Base-by-base conservation (phyloP, 495 filamentous ascomycete species). In the Aspergillus sclerotioniger region DNA sequence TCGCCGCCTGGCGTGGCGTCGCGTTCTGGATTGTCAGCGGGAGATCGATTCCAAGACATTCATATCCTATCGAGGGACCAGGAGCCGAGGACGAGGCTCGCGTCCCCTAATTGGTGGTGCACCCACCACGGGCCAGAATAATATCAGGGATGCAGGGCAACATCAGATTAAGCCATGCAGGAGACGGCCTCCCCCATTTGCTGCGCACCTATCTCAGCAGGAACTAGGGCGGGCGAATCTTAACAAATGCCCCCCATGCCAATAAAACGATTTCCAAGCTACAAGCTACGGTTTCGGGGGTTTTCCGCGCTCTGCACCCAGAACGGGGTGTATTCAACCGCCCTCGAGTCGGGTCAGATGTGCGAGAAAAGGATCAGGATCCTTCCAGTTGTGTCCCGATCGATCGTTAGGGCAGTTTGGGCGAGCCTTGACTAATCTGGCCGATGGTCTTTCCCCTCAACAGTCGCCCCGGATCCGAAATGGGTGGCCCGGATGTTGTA, bases 41-140 rank as follows among this genome's bases (percentile, higher is more conserved):
- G 37, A 49, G 46, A 49, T n/a, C 28, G 28, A 25, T n/a, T 49
- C 46, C 46, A 49, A 49, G 46, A 49, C 46, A 28, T 25, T 25
- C 25, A 25, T n/a, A n/a, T 3, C 25, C 25, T 49, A 49, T 49
- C 46, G 21, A 28, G 46, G 10, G 46, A 10, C 29, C 15, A 16
- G 16, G 47, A 16, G 19, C 47, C 47, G 47, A 50, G 13, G 15
- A 28, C 25, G 25, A 16, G 17, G 31, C 47, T n/a, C 37, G n/a
- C 37, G 37, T 3, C 12, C 12, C 37, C 37, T 41, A 13, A 41
- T 41, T 41, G 37, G 37, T 41, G 37, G n/a, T 6, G 6, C 12
- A 41, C 37, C 37, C 37, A n/a, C 37, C 37, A n/a, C 13, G 37
- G 37, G 6, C 13, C 5, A 41, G 10, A 41, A 41, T n/a, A 41